Evolutionary conservation across 495 filamentous ascomycete species (phyloP), one percentile per base, ranked within the genome.

Genomic region (Darksidea phi): DNA sequence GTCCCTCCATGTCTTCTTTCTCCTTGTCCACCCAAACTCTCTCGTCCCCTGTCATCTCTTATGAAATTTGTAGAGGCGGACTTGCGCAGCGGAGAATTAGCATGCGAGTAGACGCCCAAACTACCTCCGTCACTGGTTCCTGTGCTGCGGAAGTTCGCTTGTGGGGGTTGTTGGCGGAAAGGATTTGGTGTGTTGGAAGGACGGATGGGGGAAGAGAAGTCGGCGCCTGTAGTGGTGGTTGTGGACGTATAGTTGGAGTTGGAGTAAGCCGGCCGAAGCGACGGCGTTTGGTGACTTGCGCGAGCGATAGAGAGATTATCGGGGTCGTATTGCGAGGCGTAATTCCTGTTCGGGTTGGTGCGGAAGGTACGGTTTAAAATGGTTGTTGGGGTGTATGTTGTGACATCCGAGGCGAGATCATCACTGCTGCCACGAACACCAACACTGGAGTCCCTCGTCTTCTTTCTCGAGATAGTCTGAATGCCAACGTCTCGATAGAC

Each of bases 271-370:
- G 71, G 61, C 10, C 66, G 48, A 26, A 66, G 36, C 1, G 67
- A 61, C 1, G 69, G 66, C 20, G 67, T 69, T 17, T 42, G 51
- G 2, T 24, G 13, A 21, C 3, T 46, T 1, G 50, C 54, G 18
- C 66, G 66, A 42, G 64, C 17, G 32, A 55, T 65, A 52, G 25
- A 18, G 17, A 54, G 63, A 34, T 77, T 79, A 54, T 94, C 86
- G 0, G 87, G 89, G 67, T 93, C 85, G 57, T 91, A 81, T 65
- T 95, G 85, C 49, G 82, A 84, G 47, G 84, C 73, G 73, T 96
- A 97, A 69, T 90, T 91, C 0, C 89, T 88, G 67, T 97, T 97
- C 8, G 93, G 90, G 46, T 88, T 85, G 2, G 88, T 94, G 59
- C 83, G 79, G 72, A 95, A 98, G 26, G 84, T 86, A n/a, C 88